A percentile compares a stretch with the other conserved stretches of the same genome.
Conservation (phyloP, 2,329 filamentous ascomycete species). For the Epichloe sp. region DNA sequence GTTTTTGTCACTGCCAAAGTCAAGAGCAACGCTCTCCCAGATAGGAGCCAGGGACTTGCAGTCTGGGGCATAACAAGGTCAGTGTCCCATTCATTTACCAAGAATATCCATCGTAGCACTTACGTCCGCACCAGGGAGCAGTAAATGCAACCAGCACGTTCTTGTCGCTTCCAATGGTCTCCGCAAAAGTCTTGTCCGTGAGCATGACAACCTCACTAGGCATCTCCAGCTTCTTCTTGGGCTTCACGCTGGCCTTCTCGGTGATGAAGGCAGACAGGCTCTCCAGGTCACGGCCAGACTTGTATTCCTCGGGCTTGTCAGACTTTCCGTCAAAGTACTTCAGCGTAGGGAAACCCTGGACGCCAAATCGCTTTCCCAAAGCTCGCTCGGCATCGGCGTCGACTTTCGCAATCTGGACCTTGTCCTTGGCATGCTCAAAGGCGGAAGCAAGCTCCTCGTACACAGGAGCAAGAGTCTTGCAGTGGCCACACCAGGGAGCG, state of each 20-base stretch:
- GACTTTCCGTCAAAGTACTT: slow-evolving; percentile 98
- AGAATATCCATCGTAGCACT: slow-evolving; percentile 27
- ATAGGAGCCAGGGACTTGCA: slow-evolving; percentile 87
- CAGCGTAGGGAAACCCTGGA: slow-evolving; percentile 91
- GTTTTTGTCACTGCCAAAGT: slow-evolving; percentile 63
- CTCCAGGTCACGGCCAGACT: slow-evolving; percentile 75
- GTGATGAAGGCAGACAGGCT: slow-evolving; percentile 67
- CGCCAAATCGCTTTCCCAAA: slow-evolving; percentile 72
- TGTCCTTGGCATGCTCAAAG: slow-evolving; percentile 57
- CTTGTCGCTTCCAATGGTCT: slow-evolving; percentile 70
- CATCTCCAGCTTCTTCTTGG: slow-evolving; percentile 60
- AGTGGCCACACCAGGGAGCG: slow-evolving; percentile 97
- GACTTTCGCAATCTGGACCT: slow-evolving; percentile 86
- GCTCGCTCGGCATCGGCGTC: slow-evolving; percentile 82
- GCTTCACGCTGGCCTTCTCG: slow-evolving; percentile 76
- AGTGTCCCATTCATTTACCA: neutral
- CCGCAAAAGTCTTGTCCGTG: slow-evolving; percentile 65
- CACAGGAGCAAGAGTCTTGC: slow-evolving; percentile 89
- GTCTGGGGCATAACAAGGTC: slow-evolving; percentile 41
- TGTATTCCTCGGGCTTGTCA: slow-evolving; percentile 73
- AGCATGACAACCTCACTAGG: slow-evolving; percentile 69
- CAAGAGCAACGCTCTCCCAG: slow-evolving; percentile 77
- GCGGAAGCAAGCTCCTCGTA: slow-evolving; percentile 78
- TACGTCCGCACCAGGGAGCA: slow-evolving; percentile 96
- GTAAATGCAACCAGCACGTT: slow-evolving; percentile 93